Base-by-base conservation (phyloP, 345 rosid genomes). In the Salix koriyanagi region DNA sequence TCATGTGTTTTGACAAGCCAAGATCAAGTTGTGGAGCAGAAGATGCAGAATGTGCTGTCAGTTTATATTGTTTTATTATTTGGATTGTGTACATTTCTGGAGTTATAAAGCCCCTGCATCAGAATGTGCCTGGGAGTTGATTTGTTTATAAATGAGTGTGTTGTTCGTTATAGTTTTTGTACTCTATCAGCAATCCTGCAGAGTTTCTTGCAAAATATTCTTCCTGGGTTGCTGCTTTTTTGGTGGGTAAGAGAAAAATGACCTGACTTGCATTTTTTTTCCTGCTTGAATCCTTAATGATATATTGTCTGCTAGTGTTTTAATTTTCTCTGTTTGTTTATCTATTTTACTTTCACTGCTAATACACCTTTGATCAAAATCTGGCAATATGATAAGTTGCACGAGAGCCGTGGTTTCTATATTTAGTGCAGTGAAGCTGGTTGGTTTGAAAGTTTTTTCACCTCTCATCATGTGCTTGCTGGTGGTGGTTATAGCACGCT, bases 241-340 rank as follows among this genome's bases (percentile, higher is more conserved):
- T 81, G 85, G 86, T 91, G 88, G 94, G 97, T 91, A 91, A 91
- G 97, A 85, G 82, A 81, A 83, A 82, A 76, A 56, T 84, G 81
- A 79, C 83, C 77, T 77, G 85, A 23, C 78, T 81, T 72, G 50
- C 52, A 70, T 71, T 65, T 65, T 83, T 78, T 50, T 81, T 72
- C 42, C 56, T 67, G 28, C 56, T 70, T 72, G 67, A 60, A 77
- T 75, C 68, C 39, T 69, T 58, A 58, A 58, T 58, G 26, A 58
- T 54, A 54, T 58, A 46, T 14, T 46, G 11, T 58, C 77, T 78
- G 65, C 70, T 61, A 60, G 65, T 65, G n/a, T 70, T 26, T 28
- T n/a, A n/a, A 46, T 52, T 62, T 44, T 37, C 44, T 66, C 10
- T 30, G 62, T 54, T 60, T 71, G 77, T 65, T 68, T 46, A 50